phyloP scores from a whole-genome alignment of 345 rosid genomes.

The Arabidopsis suecica region DNA sequence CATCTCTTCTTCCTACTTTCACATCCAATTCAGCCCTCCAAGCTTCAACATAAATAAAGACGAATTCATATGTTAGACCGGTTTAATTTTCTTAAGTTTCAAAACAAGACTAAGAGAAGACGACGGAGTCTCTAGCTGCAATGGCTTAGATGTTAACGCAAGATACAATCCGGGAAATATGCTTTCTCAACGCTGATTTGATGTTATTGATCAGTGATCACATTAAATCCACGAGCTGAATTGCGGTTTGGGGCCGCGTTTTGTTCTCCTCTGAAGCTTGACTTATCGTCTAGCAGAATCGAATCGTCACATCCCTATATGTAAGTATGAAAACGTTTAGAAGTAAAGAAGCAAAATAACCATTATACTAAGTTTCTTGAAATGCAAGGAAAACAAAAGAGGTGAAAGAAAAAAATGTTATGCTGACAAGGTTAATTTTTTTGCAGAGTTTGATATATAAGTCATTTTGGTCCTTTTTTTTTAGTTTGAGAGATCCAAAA shows the following conservation, averaged over 20 bases:
- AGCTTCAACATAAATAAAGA: conserved; percentile 52
- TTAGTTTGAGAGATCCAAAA: conserved; percentile 60
- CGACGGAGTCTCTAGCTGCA: conserved; percentile 74
- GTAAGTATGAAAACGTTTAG: neutral
- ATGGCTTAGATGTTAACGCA: conserved; percentile 82
- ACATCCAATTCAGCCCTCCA: conserved; percentile 86
- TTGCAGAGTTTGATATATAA: no score
- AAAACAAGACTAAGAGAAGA: conserved; percentile 1
- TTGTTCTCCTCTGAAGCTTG: conserved; percentile 81
- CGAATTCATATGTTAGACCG: neutral
- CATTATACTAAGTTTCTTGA: conserved; percentile 26
- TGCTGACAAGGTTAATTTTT: no score
- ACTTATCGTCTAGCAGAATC: conserved; percentile 74
- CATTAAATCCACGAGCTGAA: conserved; percentile 77
- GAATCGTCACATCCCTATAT: conserved; percentile 87
- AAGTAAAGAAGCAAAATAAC: neutral
- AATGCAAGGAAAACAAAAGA: neutral
- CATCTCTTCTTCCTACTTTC: conserved; percentile 89
- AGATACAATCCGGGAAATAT: conserved; percentile 80
- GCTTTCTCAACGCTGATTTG: conserved; percentile 71
- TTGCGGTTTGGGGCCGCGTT: conserved; percentile 68
- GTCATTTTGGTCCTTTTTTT: neutral
- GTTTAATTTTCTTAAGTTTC: neutral
- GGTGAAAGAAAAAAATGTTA: neutral
- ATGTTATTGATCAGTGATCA: conserved; percentile 57